A percentile compares a stretch with the other conserved stretches of the same genome.
Conservation (phyloP, 805 yeast genomes). For the Helenozyma rhizophorensis region DNA sequence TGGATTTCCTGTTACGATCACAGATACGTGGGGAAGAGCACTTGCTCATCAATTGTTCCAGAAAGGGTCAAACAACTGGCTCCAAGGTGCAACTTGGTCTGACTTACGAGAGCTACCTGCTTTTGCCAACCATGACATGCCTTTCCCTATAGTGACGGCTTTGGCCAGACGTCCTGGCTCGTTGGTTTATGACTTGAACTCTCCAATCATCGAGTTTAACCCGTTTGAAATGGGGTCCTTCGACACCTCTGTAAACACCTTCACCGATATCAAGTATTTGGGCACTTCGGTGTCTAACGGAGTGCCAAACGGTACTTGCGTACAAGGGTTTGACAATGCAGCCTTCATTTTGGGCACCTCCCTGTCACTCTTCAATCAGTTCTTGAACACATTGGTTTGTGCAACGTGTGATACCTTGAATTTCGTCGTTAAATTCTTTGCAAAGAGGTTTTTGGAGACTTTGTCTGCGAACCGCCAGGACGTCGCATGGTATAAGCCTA, state of each 20-base stretch:
- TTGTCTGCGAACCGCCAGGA: slow-evolving; percentile 26
- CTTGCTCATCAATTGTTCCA: slow-evolving; percentile 61
- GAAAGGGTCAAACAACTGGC: slow-evolving; percentile 19
- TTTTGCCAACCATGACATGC: slow-evolving; percentile 36
- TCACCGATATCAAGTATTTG: slow-evolving; percentile 33
- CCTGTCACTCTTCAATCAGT: slow-evolving; percentile 35
- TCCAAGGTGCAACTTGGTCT: slow-evolving; percentile 27
- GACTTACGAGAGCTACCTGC: slow-evolving; percentile 24
- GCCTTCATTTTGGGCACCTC: slow-evolving; percentile 38
- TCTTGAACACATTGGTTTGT: slow-evolving; percentile 31
- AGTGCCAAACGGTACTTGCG: slow-evolving; percentile 23
- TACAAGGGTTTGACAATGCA: slow-evolving; percentile 36
- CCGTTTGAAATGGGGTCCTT: slow-evolving; percentile 42
- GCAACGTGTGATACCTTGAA: slow-evolving; percentile 25
- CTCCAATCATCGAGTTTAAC: slow-evolving; percentile 38
- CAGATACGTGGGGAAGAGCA: slow-evolving; percentile 80
- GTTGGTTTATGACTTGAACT: slow-evolving; percentile 26
- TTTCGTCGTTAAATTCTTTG: slow-evolving; percentile 21
- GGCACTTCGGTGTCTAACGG: slow-evolving; percentile 35
- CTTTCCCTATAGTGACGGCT: slow-evolving; percentile 36
- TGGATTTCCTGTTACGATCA: slow-evolving; percentile 62
- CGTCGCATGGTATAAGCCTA: slow-evolving; percentile 32
- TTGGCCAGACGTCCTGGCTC: slow-evolving; percentile 34
- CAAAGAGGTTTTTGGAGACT: slow-evolving; percentile 20
- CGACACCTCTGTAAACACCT: slow-evolving; percentile 35